Conservation (phyloP, 306 rosid species). For the Fagus crenata region DNA sequence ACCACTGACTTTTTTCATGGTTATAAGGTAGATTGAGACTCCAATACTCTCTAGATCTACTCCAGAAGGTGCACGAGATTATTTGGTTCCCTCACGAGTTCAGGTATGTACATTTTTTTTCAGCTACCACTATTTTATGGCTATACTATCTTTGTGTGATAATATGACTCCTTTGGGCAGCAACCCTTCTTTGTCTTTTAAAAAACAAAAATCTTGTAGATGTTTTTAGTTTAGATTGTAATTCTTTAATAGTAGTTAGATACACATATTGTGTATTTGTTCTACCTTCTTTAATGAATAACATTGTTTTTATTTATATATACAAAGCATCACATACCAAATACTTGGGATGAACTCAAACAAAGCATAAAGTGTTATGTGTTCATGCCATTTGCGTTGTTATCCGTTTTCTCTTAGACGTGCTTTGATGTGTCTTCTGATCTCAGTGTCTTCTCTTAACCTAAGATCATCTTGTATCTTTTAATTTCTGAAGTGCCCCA, state of each 20-base stretch:
- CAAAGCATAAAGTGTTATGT: neutral
- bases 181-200: no score
- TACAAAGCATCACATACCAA: neutral
- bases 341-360: neutral
- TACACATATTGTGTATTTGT: no score
- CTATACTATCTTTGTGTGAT: neutral
- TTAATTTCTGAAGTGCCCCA: neutral
- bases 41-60: conserved; percentile 96
- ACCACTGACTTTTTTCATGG: conserved; percentile 48
- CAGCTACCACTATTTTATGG: conserved; percentile 11
- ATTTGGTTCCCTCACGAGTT: conserved; percentile 93
- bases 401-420: neutral
- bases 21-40: conserved; percentile 98
- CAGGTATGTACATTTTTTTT: conserved; percentile 63
- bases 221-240: no score
- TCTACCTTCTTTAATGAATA: no score
- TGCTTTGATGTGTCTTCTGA: neutral
- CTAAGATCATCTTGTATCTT: neutral
- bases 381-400: neutral
- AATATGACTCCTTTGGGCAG: no score
- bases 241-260: no score
- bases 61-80: conserved; percentile 98
- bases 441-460: neutral
- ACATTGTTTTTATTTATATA: no score
- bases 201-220: no score